Percentiles rank a stretch among this genome's conserved stretches.
phyloP scores from a whole-genome alignment of 2,329 filamentous ascomycete species.

The Stachybotrys chartarum region DNA sequence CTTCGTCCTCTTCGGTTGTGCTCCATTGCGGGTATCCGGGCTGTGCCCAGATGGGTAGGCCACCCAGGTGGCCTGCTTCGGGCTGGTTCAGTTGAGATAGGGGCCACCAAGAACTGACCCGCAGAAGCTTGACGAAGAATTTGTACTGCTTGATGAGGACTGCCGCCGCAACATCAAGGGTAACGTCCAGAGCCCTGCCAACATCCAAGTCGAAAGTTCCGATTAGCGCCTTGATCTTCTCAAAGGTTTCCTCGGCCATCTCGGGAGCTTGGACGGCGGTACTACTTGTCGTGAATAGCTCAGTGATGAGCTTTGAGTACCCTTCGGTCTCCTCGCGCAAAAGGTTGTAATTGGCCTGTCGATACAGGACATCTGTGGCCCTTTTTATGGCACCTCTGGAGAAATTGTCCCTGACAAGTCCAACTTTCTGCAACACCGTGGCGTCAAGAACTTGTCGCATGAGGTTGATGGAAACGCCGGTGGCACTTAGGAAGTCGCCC shows the following conservation, averaged over 20 bases:
- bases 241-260: conserved; percentile 77
- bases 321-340: conserved; percentile 93
- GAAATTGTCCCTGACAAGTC: conserved; percentile 81
- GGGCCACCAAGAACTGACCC: conserved; percentile 96
- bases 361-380: conserved; percentile 87
- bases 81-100: conserved; percentile 43
- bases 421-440: conserved; percentile 64
- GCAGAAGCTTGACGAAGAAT: conserved; percentile 90
- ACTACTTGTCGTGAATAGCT: conserved; percentile 84
- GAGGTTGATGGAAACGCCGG: conserved; percentile 61
- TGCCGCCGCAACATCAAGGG: conserved; percentile 88
- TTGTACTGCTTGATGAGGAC: conserved; percentile 86
- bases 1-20: conserved; percentile 62
- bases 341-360: conserved; percentile 94
- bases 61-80: conserved; percentile 43
- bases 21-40: conserved; percentile 60
- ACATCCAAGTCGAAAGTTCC: conserved; percentile 97
- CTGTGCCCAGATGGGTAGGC: conserved; percentile 79
- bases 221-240: conserved; percentile 88
- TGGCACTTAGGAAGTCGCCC: conserved; percentile 62
- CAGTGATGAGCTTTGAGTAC: conserved; percentile 91
- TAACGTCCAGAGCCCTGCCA: conserved; percentile 87
- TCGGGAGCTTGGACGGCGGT: conserved; percentile 66
- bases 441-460: conserved; percentile 83
- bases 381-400: conserved; percentile 76